A percentile compares a stretch with the other conserved stretches of the same genome.
These are phyloP conservation scores for Boechera divaricarpa DNA, from an alignment of 345 rosid species.

Conservation along the genomic window DNA sequence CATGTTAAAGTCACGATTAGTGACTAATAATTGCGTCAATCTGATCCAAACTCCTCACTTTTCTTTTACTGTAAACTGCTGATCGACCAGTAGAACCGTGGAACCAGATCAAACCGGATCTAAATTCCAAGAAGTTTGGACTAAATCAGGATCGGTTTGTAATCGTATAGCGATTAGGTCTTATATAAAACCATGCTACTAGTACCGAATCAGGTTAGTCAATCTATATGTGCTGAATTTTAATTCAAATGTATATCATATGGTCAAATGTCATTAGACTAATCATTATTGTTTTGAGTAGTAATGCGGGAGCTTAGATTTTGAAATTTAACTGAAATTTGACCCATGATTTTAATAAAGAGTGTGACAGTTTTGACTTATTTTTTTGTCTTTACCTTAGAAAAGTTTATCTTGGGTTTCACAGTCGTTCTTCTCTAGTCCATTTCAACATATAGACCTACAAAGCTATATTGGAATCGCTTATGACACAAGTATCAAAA, in stretches of 20 bases:
- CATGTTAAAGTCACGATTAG: neutral
- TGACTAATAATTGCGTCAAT: neutral
- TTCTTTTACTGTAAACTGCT: no score
- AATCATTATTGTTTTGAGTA: neutral
- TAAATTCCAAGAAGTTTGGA: neutral
- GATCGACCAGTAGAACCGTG: neutral
- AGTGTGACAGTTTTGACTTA: slow-evolving; percentile 22
- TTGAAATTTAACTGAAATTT: neutral
- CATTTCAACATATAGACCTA: slow-evolving; percentile 35
- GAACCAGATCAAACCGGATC: neutral
- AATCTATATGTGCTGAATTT: neutral
- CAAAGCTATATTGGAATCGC: slow-evolving; percentile 9
- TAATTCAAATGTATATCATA: neutral
- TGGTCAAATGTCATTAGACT: neutral
- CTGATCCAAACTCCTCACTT: no score
- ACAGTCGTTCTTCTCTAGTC: slow-evolving; percentile 25
- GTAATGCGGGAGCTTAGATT: slow-evolving; percentile 7
- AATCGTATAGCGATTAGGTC: neutral
- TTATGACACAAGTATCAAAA: slow-evolving; percentile 30
- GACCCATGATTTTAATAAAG: slow-evolving; percentile 18
- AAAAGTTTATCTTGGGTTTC: slow-evolving; percentile 13
- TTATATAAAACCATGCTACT: neutral
- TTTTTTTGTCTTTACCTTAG: slow-evolving; percentile 25
- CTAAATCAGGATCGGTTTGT: neutral
- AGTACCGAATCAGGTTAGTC: neutral